Base-by-base conservation (phyloP, 2,329 filamentous ascomycete species). In the Mariannaea sp. region DNA sequence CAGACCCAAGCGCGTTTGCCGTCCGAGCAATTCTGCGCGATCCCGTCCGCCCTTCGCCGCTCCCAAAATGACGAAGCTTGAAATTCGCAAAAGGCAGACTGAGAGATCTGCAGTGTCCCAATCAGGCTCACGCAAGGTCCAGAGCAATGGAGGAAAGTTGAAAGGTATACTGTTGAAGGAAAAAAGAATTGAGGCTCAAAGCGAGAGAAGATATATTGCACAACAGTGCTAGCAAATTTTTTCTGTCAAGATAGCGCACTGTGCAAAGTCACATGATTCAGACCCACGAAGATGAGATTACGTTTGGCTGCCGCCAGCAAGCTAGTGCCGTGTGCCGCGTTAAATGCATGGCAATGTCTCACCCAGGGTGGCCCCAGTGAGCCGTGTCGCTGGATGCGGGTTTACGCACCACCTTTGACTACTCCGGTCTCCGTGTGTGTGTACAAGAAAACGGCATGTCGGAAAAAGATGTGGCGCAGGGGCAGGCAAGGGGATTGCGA, bases 141-240 rank as follows among this genome's bases (percentile, higher is more conserved):
- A 33, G 52, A 41, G 51, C 41, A 32, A 39, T 27, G 56, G 53
- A 46, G 54, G 54, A 50, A 53, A 46, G 55, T 44, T 43, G 39
- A 54, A 58, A 57, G 43, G 52, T 22, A 57, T 60, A 56, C 29
- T 30, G 58, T 45, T 54, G 56, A 38, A 30, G 48, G 43, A 49
- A 57, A 55, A 41, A 56, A 53, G 14, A n/a, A 32, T 53, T 55
- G 50, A 47, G 57, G 59, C 56, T 61, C 57, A 46, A 55, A 55
- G 56, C 53, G 53, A 57, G 54, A 46, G 56, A 64, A 67, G 66
- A 70, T 71, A 70, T 71, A 71, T 71, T 67, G 62, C 3, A 32
- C 51, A 30, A 70, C 69, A 71, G 69, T 71, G 69, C 53, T 20
- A 62, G 53, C 36, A 68, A 69, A 66, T 48, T 58, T 67, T 69